Base-by-base conservation (phyloP, 1,139 yeast species). In the Taphrina deformans region DNA sequence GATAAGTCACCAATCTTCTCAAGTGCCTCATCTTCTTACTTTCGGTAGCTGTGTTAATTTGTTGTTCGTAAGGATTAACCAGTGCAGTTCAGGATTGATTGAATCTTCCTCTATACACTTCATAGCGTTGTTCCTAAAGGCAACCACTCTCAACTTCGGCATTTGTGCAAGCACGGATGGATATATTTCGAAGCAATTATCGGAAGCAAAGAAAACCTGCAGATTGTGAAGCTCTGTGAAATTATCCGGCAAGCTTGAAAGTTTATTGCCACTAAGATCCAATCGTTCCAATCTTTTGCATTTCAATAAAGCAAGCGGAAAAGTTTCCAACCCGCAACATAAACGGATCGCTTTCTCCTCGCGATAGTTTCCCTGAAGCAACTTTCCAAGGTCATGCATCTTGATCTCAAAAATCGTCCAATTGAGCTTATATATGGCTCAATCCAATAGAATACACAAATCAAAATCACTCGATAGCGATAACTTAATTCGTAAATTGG, bases 21-120 rank as follows among this genome's bases (percentile, higher is more conserved):
- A n/a, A n/a, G n/a, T n/a, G n/a, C n/a, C n/a, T n/a, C n/a, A n/a
- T n/a, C n/a, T n/a, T n/a, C 35, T 14, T 40, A 53, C 53, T 16
- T 48, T 14, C 1, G 63, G 63, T 33, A 59, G 41, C 10, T 21
- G 21, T 16, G 26, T 24, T 18, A 59, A 18, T 5, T 51, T 44
- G 46, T 59, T 59, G 51, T 59, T 59, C 12, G 63, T 59, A 16
- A 59, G 41, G 14, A 59, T 59, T 12, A 59, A 51, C 63, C 63
- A 59, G 7, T 45, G 35, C 35, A 59, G 40, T 1, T 29, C n/a
- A 9, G 6, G 10, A 7, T 35, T 29, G 23, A 59, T 27, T 4
- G 56, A 26, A 1, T 29, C 40, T 59, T 59, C 63, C 10, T 31
- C 48, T 9, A 59, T 40, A 16, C 21, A 9, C 18, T 33, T 26